Conservation (phyloP, 148 eudicot species). For the Persicaria tinctoria region DNA sequence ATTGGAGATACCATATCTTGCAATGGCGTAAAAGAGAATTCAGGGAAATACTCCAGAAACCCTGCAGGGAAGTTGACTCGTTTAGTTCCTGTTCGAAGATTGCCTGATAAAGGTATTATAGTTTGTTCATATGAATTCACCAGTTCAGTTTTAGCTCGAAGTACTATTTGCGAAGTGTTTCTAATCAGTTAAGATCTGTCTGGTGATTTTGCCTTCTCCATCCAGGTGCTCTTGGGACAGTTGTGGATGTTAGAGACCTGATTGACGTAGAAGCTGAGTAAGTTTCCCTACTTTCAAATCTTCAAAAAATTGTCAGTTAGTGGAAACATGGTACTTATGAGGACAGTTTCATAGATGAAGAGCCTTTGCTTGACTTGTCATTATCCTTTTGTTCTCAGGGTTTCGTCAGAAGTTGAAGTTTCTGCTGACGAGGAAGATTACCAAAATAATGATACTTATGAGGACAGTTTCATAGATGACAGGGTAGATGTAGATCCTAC, state of each 20-base stretch:
- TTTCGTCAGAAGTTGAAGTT: constrained; percentile 51
- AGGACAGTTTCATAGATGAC: constrained; percentile 86
- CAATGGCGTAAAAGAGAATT: constrained; percentile 17
- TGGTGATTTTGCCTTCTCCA: constrained; percentile 13
- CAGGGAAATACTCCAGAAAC: constrained; percentile 15
- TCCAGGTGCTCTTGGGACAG: constrained; percentile 41
- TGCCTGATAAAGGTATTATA: constrained; percentile 34
- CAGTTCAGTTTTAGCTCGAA: neutral
- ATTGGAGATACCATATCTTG: constrained; percentile 36
- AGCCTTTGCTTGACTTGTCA: neutral
- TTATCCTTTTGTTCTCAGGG: constrained; percentile 35
- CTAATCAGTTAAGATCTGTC: neutral
- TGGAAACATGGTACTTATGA: neutral
- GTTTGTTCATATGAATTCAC: neutral
- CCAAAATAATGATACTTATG: constrained; percentile 45
- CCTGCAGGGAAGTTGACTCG: constrained; percentile 14
- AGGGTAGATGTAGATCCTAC: constrained; percentile 45
- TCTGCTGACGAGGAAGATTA: constrained; percentile 71
- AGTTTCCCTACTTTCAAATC: constrained; percentile 22
- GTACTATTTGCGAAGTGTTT: neutral
- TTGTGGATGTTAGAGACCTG: constrained; percentile 45
- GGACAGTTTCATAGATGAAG: no score
- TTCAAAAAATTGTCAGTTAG: neutral
- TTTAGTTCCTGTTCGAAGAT: constrained; percentile 17
- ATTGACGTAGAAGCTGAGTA: constrained; percentile 94